Evolutionary conservation across 352 stramenopile species (phyloP).

Genomic region (Globisporangium parvum): DNA sequence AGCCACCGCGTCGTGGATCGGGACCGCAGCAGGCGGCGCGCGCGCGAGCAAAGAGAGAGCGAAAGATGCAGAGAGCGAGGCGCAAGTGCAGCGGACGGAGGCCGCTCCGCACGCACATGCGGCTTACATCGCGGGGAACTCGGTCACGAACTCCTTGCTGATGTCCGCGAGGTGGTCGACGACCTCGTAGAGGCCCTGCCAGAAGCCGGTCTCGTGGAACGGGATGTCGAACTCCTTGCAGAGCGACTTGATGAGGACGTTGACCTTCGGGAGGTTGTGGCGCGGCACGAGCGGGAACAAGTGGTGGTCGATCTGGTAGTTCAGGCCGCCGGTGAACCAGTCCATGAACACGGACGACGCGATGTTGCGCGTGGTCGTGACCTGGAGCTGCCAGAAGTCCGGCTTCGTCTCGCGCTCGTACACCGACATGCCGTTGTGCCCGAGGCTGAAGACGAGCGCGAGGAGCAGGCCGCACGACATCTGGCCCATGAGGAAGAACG

Average conservation of each 20-base stretch:
- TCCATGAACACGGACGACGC: slow-evolving; percentile 92
- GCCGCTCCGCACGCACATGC: too few relatives aligned
- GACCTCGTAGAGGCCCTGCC: slow-evolving; percentile 91
- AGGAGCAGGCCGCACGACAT: slow-evolving; percentile 93
- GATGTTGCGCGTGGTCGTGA: slow-evolving; percentile 97
- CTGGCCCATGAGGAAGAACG: slow-evolving; percentile 83
- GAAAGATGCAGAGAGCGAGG: too few relatives aligned
- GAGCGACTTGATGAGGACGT: slow-evolving; percentile 94
- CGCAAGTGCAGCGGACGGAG: too few relatives aligned
- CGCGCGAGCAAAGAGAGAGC: too few relatives aligned
- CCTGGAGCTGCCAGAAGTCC: slow-evolving; percentile 98
- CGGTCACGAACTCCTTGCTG: slow-evolving; percentile 92
- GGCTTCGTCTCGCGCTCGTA: slow-evolving; percentile 94
- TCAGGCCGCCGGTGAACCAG: slow-evolving; percentile 97
- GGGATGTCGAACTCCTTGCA: slow-evolving; percentile 96
- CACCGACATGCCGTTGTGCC: slow-evolving; percentile 98
- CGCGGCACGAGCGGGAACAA: slow-evolving; percentile 97
- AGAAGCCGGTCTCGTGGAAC: slow-evolving; percentile 96
- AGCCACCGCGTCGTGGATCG: too few relatives aligned
- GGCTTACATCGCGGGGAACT: slow-evolving; percentile 98
- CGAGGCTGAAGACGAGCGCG: slow-evolving; percentile 95
- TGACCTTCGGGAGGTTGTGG: slow-evolving; percentile 93
- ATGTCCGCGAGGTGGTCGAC: slow-evolving; percentile 91
- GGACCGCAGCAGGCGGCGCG: too few relatives aligned
- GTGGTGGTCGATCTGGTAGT: slow-evolving; percentile 99